Conservation (phyloP, 2,329 filamentous ascomycete genomes). For the Pseudogymnoascus sp. region DNA sequence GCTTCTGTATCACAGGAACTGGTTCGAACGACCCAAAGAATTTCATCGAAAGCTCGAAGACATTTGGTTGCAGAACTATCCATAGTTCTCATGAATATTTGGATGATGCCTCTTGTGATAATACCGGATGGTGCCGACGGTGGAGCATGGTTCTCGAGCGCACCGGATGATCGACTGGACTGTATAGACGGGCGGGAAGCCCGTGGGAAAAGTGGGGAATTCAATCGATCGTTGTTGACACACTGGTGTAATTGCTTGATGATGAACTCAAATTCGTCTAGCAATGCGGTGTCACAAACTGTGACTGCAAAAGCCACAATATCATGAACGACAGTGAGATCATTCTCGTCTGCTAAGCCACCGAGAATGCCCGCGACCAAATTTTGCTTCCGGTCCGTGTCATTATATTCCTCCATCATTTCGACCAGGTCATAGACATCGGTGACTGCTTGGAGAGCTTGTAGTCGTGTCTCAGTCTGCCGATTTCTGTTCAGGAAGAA, state of each 20-base stretch:
- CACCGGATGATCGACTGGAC: not conserved
- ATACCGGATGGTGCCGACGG: conserved; percentile 57
- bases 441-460: conserved; percentile 50
- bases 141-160: conserved; percentile 7
- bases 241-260: conserved; percentile 44
- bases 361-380: conserved; percentile 55
- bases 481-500: conserved; percentile 56
- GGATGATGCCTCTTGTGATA: conserved; percentile 61
- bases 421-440: conserved; percentile 41
- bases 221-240: conserved; percentile 38
- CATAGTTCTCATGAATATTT: conserved; percentile 68
- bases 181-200: conserved; percentile 17
- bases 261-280: conserved; percentile 51
- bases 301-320: conserved; percentile 56
- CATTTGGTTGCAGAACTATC: conserved; percentile 58
- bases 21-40: conserved; percentile 56
- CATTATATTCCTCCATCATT: conserved; percentile 46
- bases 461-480: conserved; percentile 53
- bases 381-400: conserved; percentile 47
- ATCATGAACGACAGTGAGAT: conserved; percentile 55
- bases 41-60: conserved; percentile 49
- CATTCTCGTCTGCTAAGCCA: conserved; percentile 53
- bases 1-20: conserved; percentile 56
- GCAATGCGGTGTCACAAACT: conserved; percentile 52
- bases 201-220: conserved; percentile 32